Percentiles rank a stretch among this genome's conserved stretches.
Evolutionary conservation across 495 filamentous ascomycete species (phyloP).

Genomic region (Copromyces sp.): DNA sequence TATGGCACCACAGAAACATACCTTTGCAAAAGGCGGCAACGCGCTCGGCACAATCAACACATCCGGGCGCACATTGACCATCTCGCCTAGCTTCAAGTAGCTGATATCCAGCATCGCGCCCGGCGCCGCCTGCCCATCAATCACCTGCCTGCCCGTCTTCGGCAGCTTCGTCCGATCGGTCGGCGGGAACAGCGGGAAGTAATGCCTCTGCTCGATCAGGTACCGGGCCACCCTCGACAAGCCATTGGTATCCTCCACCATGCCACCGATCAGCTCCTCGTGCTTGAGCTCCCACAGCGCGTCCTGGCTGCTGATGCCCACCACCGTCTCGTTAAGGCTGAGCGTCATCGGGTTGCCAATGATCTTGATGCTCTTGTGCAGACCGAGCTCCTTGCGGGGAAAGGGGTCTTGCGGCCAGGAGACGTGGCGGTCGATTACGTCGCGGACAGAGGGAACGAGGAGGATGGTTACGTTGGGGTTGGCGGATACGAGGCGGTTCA

Average conservation of each 20-base stretch:
- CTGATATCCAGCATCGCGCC: conserved; percentile 71
- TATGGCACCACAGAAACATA: conserved; percentile 29
- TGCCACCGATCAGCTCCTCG: conserved; percentile 56
- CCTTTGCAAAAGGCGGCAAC: conserved; percentile 78
- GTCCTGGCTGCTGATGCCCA: conserved; percentile 77
- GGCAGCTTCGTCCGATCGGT: conserved; percentile 54
- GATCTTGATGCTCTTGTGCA: conserved; percentile 63
- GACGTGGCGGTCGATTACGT: conserved; percentile 70
- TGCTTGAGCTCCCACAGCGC: conserved; percentile 65
- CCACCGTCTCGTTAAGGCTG: conserved; percentile 70
- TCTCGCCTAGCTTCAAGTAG: conserved; percentile 83
- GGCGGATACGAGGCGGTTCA: conserved; percentile 52
- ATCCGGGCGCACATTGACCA: conserved; percentile 76
- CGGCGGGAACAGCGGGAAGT: conserved; percentile 80
- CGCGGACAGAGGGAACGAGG: conserved; percentile 77
- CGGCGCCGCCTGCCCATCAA: conserved; percentile 43
- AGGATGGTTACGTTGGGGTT: conserved; percentile 73
- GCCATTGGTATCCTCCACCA: conserved; percentile 44
- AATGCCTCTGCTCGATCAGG: conserved; percentile 80
- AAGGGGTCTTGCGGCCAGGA: conserved; percentile 86
- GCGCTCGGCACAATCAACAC: conserved; percentile 75
- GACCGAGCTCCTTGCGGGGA: conserved; percentile 52
- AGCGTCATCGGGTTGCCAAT: conserved; percentile 84
- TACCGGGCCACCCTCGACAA: conserved; percentile 59
- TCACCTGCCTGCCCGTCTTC: conserved; percentile 38